Evolutionary conservation across 768 basidiomycete species (phyloP), one percentile per base, ranked within the genome.

Genomic region (Trametes cubensis): DNA sequence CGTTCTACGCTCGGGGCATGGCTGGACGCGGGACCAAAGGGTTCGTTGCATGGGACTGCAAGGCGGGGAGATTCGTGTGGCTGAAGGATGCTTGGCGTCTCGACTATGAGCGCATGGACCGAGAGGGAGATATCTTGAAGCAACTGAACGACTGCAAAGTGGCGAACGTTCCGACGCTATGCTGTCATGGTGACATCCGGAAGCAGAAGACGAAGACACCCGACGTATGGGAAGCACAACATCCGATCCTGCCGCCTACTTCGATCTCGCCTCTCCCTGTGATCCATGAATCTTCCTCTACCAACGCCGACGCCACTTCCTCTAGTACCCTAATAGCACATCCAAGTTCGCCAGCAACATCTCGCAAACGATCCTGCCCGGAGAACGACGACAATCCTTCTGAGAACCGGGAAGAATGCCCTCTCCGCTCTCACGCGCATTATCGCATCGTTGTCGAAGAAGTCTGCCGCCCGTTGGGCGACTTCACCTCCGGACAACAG

Each of bases 1-100:
- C n/a, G 6, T 61, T 57, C 38, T 18, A 13, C 4, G 52, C 55
- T 8, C 34, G 30, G 23, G 60, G 62, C 0, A 57, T 63, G 45
- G 60, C 52, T 6, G 56, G 66, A 5, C 66, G 62, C 2, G 62
- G 55, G 2, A 64, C 66, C 2, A 53, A 44, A n/a, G 60, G 66
- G 7, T 65, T 64, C 34, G 55, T 67, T 25, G 66, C 63, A 1
- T 44, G 50, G 44, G 63, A 67, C 34, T 28, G 18, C 41, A 30
- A 21, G 25, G 14, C 46, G 6, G 51, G 34, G 18, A 6, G 40
- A 2, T 50, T 30, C 41, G n/a, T 34, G 6, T 58, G 57, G 57
- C 38, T 63, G 38, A 63, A 63, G 52, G 62, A 63, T 18, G 39
- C 57, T 18, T 63, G 62, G 62, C 56, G 62, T 1, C 39, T 26